Base-by-base conservation (phyloP, 768 basidiomycete genomes). In the Boletus pseudo-olivaceus region DNA sequence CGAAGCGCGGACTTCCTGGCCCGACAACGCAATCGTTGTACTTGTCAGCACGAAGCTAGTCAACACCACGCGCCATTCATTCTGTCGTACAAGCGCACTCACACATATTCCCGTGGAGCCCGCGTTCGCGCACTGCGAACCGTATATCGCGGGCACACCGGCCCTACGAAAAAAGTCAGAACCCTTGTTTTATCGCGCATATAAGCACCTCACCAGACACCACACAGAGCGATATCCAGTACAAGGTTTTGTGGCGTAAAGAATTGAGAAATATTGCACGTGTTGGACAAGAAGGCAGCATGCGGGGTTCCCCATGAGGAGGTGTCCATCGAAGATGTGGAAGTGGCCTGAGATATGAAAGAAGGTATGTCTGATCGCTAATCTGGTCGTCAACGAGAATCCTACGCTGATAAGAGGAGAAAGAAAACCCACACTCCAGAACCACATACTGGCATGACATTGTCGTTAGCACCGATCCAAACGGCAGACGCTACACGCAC, bases 1-100 rank as follows among this genome's bases (percentile, higher is more conserved):
- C 80, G 67, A 76, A 84, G 49, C 76, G 76, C n/a, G 77, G 78
- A 51, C 76, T 75, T 14, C 81, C 81, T 8, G 78, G 68, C 12
- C 82, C 80, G 6, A 79, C 74, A 23, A 86, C 83, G 61, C 78
- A 78, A 63, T 80, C 77, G 20, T 76, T 72, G 64, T 84, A 82
- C 73, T 80, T 62, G 23, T 29, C 51, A 37, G 0, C 9, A 42
- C 12, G 8, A 34, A 4, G 37, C 15, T 14, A 20, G 35, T 59
- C 49, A 62, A 15, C n/a, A 7, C 42, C 34, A 33, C 11, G 6
- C 2, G n/a, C 12, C 11, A 23, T 20, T 35, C 44, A 17, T 29
- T 27, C 37, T 1, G 6, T 11, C 15, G 3, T 23, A 20, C 11
- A 34, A 45, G 19, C 44, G 34, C 29, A 74, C 72, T 61, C 55